These are phyloP conservation scores for Monotropa hypopitys DNA, from an alignment of 179 eudicot genomes.

Conservation along the genomic window DNA sequence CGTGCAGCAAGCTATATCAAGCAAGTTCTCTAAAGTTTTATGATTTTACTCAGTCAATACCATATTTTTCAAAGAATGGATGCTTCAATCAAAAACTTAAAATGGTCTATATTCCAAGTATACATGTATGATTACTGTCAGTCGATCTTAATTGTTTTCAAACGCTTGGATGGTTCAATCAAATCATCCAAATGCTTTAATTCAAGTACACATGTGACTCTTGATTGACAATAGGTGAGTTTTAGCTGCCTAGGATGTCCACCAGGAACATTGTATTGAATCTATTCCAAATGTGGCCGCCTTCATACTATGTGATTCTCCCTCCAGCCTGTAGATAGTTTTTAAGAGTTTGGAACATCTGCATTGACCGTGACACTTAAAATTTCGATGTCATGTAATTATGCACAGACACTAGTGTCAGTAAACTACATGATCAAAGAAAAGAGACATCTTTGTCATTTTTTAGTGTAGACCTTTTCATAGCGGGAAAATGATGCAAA, in stretches of 20 bases:
- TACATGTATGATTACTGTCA: background rate
- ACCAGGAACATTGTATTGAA: background rate
- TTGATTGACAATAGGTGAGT: background rate
- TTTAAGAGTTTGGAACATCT: background rate
- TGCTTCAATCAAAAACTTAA: background rate
- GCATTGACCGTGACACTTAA: background rate
- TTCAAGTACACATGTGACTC: background rate
- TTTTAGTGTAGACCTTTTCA: background rate
- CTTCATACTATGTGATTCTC: background rate
- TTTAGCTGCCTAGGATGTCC: background rate
- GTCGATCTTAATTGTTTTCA: background rate
- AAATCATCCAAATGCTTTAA: background rate
- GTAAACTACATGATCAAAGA: background rate
- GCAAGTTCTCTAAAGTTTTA: conserved; percentile 30
- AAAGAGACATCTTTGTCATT: background rate
- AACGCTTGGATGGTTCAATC: background rate
- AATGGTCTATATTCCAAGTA: background rate
- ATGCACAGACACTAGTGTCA: background rate
- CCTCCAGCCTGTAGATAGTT: background rate
- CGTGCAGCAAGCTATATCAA: conserved; percentile 98
- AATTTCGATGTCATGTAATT: background rate
- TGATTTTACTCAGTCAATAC: background rate
- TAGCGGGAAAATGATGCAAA: background rate
- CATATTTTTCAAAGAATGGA: background rate
- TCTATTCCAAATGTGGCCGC: background rate